Percentiles rank a stretch among this genome's conserved stretches.
These are phyloP conservation scores for Cinnamomum chago DNA, from an alignment of 164 flowering plant species.

Conservation along the genomic window DNA sequence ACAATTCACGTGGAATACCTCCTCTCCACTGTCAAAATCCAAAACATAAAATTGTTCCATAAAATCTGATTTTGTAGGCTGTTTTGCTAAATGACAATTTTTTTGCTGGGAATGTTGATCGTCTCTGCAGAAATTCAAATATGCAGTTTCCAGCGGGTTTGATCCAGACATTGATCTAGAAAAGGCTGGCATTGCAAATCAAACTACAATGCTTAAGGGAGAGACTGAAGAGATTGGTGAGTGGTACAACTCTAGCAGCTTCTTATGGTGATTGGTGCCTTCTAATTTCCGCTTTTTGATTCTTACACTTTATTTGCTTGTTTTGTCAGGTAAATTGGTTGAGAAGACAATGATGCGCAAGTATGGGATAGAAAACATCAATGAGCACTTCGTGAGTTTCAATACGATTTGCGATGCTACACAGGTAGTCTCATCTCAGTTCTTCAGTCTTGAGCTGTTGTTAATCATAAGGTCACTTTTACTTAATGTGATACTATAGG, in stretches of 20 bases:
- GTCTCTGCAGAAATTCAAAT: conserved; percentile 79
- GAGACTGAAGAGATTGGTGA: conserved; percentile 98
- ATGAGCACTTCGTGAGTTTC: conserved; percentile 78
- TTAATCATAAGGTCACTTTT: not conserved
- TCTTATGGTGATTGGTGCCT: not conserved
- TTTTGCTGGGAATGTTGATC: not conserved
- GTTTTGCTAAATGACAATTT: not conserved
- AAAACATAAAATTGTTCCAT: not conserved
- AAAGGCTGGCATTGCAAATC: conserved; percentile 91
- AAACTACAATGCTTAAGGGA: conserved; percentile 98
- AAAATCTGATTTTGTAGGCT: not conserved
- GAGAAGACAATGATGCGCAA: conserved; percentile 88
- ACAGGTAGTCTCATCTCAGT: conserved; percentile 42
- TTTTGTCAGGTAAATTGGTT: conserved; percentile 59
- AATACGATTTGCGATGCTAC: conserved; percentile 98
- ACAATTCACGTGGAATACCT: not conserved
- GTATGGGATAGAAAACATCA: conserved; percentile 74
- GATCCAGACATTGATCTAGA: conserved; percentile 82
- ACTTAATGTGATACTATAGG: not conserved
- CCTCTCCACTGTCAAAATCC: not conserved
- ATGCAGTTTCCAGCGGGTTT: conserved; percentile 85
- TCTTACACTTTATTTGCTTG: conserved; percentile 10
- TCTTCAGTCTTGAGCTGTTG: not conserved
- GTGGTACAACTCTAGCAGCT: conserved; percentile 18
- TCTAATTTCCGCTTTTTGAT: not conserved